Evolutionary conservation across 495 filamentous ascomycete genomes (phyloP).

Genomic region (Aspergillus leporis): DNA sequence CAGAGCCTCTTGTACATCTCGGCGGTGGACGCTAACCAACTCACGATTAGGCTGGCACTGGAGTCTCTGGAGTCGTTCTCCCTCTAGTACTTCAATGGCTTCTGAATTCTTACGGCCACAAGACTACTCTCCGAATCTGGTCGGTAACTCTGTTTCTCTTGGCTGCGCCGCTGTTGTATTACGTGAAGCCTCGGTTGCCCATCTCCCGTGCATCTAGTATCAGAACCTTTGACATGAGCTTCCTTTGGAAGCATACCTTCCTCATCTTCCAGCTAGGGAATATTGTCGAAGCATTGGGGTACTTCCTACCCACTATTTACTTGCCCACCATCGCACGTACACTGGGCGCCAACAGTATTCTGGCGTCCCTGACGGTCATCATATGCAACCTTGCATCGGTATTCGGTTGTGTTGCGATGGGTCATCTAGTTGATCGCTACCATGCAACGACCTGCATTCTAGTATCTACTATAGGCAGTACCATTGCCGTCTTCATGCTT

Average conservation of each 20-base stretch:
- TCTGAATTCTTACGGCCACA: slow-evolving; percentile 51
- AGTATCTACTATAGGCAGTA: slow-evolving; percentile 52
- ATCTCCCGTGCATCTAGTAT: slow-evolving; percentile 24
- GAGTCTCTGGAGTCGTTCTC: slow-evolving; percentile 39
- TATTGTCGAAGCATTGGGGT: slow-evolving; percentile 58
- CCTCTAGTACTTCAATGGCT: slow-evolving; percentile 50
- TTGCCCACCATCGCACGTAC: slow-evolving; percentile 56
- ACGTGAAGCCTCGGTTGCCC: slow-evolving; percentile 56
- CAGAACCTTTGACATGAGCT: slow-evolving; percentile 37
- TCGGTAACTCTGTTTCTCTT: slow-evolving; percentile 44
- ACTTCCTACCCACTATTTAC: slow-evolving; percentile 62
- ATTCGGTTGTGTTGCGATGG: slow-evolving; percentile 58
- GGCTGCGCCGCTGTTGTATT: slow-evolving; percentile 52
- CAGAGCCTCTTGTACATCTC: not conserved
- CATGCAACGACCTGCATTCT: slow-evolving; percentile 58
- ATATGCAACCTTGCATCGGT: slow-evolving; percentile 54
- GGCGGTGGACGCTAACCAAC: not conserved
- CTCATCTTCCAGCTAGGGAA: slow-evolving; percentile 53
- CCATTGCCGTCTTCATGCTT: slow-evolving; percentile 59
- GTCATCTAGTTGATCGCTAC: slow-evolving; percentile 54
- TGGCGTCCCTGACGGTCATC: slow-evolving; percentile 45
- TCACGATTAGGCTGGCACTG: slow-evolving; percentile 33
- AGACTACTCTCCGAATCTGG: slow-evolving; percentile 49
- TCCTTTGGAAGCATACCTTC: slow-evolving; percentile 48
- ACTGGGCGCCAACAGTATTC: slow-evolving; percentile 36